Percentiles rank a stretch among this genome's conserved stretches.
Evolutionary conservation across 768 basidiomycete genomes (phyloP).

Genomic region (Wakefieldia striispora): DNA sequence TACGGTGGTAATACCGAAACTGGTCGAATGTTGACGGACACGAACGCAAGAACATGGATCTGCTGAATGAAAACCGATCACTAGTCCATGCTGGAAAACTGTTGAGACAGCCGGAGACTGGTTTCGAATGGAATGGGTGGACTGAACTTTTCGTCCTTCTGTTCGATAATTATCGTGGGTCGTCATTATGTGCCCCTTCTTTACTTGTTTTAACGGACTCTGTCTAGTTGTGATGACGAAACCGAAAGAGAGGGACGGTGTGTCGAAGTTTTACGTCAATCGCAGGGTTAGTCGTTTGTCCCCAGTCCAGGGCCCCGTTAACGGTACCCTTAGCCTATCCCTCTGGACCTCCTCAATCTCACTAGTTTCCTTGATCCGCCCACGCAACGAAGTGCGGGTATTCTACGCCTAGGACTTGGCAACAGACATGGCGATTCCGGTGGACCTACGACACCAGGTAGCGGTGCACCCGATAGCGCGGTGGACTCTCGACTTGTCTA

Average conservation of each 20-base stretch:
- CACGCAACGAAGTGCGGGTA: constrained; percentile 68
- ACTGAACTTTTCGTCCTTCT: constrained; percentile 85
- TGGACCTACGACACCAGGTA: constrained; percentile 26
- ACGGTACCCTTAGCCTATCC: constrained; percentile 66
- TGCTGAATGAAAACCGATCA: constrained; percentile 78
- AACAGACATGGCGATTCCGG: constrained; percentile 32
- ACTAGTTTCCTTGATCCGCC: constrained; percentile 81
- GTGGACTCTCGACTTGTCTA: constrained; percentile 75
- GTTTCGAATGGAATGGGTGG: constrained; percentile 88
- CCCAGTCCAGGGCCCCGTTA: neutral
- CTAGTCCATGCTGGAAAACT: constrained; percentile 83
- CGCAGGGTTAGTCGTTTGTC: constrained; percentile 54
- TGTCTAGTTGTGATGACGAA: constrained; percentile 85
- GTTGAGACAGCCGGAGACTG: constrained; percentile 83
- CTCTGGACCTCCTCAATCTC: constrained; percentile 84
- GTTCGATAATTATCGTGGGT: constrained; percentile 92
- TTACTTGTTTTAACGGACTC: constrained; percentile 10
- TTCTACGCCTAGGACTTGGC: constrained; percentile 60
- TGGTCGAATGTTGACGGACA: neutral
- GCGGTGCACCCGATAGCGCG: constrained; percentile 36
- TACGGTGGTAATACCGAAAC: neutral
- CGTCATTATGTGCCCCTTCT: too few species aligned
- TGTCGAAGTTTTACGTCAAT: constrained; percentile 76
- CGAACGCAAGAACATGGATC: constrained; percentile 74
- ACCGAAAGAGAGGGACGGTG: constrained; percentile 71